Base-by-base conservation (phyloP, 345 rosid genomes). In the Eucalyptus polybractea region DNA sequence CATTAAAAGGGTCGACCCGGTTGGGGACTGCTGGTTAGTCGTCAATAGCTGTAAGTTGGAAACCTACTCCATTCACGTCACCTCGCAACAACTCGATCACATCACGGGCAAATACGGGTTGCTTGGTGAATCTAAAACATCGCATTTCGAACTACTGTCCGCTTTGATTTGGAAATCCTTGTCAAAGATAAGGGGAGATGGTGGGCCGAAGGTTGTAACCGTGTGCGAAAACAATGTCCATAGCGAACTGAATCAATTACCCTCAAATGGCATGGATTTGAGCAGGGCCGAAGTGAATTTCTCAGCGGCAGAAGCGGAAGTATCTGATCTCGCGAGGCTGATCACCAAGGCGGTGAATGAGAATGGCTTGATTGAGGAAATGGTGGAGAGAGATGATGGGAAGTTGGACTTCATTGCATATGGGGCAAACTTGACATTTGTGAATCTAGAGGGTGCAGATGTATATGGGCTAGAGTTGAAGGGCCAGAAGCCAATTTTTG, bases 361-460 rank as follows among this genome's bases (percentile, higher is more conserved):
- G 90, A 92, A 90, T 33, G 40, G 17, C 17, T 29, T 37, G 86
- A 91, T 93, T 7, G 95, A 95, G 56, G 91, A 87, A 86, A 81
- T 76, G 50, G n/a, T 90, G 37, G 65, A 42, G 67, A n/a, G 85
- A 87, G 93, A 92, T 7, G 80, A 31, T 14, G 93, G 87, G 15
- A 88, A 29, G 56, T 87, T 89, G 10, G 96, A 95, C 88, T 94
- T 69, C 29, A 29, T 95, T 44, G 47, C 90, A 7, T 96, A 94
- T 54, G 97, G 99, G 42, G 91, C 97, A 21, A 94, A 94, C 50
- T 89, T 96, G 92, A 96, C 98, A 24, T 96, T 95, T 87, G 94
- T 96, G 86, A 90, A 97, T 58, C 86, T 96, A 91, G 96, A 92
- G 53, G 94, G 62, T n/a, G 91, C 91, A 9, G 69, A 92, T 88